These are phyloP conservation scores for Penicillium frequentans DNA, from an alignment of 2,329 filamentous ascomycete genomes.

Conservation along the genomic window DNA sequence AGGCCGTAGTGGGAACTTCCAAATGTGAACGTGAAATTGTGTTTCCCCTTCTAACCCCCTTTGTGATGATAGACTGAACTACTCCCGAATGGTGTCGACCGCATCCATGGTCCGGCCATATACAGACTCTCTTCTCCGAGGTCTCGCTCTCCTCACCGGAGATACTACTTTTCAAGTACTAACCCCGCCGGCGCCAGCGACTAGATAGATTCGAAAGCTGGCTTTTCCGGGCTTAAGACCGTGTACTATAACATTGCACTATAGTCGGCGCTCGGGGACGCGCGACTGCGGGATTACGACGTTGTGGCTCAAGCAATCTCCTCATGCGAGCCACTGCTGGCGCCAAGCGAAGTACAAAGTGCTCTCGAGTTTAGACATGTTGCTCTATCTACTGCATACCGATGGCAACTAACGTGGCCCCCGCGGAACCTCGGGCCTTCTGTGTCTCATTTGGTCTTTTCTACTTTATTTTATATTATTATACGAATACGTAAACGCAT, in stretches of 20 bases:
- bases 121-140: not conserved
- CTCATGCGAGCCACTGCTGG: not conserved
- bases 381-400: not conserved
- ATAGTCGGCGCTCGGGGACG: not conserved
- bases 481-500: not conserved
- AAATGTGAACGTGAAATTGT: not conserved
- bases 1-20: not conserved
- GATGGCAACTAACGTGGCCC: not conserved
- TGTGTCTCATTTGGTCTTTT: too few relatives aligned
- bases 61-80: not conserved
- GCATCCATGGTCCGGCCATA: not conserved
- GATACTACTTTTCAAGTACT: not conserved
- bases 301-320: slow-evolving; percentile 2
- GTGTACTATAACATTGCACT: not conserved
- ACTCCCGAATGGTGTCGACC: not conserved
- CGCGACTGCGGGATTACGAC: slow-evolving; percentile 1
- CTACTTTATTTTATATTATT: too few relatives aligned
- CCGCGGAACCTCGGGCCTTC: too few relatives aligned
- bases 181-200: not conserved
- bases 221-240: not conserved
- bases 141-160: not conserved
- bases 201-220: not conserved
- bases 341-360: not conserved
- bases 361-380: not conserved
- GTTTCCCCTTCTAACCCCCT: not conserved